Conservation (phyloP, 805 yeast genomes). For the Candida ulmi region DNA sequence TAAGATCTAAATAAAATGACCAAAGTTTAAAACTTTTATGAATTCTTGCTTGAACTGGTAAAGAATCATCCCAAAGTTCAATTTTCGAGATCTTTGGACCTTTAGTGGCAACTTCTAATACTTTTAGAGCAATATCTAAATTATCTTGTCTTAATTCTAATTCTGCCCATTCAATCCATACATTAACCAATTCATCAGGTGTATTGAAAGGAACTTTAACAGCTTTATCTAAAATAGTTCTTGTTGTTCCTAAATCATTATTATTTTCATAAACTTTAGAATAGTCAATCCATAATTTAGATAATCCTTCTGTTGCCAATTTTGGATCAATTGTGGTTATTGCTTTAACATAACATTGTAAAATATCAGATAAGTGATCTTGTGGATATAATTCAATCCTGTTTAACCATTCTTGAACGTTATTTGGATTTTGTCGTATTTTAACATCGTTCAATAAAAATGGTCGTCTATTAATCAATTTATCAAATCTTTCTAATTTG, state of each 20-base stretch:
- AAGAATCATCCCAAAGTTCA: constrained; percentile 34
- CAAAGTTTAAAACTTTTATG: constrained; percentile 63
- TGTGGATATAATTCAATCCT: constrained; percentile 44
- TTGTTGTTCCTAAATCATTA: constrained; percentile 52
- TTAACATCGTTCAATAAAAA: constrained; percentile 61
- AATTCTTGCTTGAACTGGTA: constrained; percentile 52
- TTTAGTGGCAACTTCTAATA: constrained; percentile 36
- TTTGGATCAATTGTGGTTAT: constrained; percentile 60
- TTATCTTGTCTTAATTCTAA: constrained; percentile 48
- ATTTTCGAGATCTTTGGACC: constrained; percentile 31
- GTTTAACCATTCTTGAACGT: constrained; percentile 64
- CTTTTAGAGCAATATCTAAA: constrained; percentile 36
- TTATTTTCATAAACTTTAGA: constrained; percentile 56
- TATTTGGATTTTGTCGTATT: constrained; percentile 54
- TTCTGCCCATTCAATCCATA: constrained; percentile 77
- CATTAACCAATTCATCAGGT: constrained; percentile 56
- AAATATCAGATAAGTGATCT: constrained; percentile 34
- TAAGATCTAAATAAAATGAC: constrained; percentile 66
- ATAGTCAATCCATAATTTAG: constrained; percentile 65
- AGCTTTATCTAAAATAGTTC: constrained; percentile 58
- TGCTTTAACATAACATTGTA: constrained; percentile 60
- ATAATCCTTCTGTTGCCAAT: constrained; percentile 39
- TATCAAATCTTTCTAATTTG: constrained; percentile 44
- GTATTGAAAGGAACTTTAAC: constrained; percentile 62
- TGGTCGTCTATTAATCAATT: constrained; percentile 49